Evolutionary conservation across 2,329 filamentous ascomycete species (phyloP), one percentile per base, ranked within the genome.

Genomic region (Aspergillus tamarii): DNA sequence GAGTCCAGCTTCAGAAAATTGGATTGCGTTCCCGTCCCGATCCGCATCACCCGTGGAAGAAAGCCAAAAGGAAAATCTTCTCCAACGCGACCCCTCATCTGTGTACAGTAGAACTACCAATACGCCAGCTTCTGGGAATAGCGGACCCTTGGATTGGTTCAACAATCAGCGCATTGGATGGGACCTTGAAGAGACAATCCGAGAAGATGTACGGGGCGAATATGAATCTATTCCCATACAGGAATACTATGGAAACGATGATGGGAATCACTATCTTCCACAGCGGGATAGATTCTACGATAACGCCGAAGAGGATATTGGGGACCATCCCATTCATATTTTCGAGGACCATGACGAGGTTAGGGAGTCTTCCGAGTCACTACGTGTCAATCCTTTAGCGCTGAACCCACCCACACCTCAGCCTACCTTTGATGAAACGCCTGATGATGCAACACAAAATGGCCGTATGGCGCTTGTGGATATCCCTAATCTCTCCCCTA

Each of bases 371-470:
- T 50, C 64, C 19, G 57, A 69, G 19, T 63, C 62, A 3, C 64
- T 75, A 36, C 72, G 67, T 8, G 69, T 78, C n/a, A 80, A 82
- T 46, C 82, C 82, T 3, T 71, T 83, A 21, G 76, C 74, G 63
- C 78, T 83, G 73, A 83, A 83, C 58, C 81, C 81, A 26, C 80
- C 81, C 23, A 81, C 79, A 8, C 81, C 81, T 2, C 74, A 74
- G 48, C 77, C 77, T 10, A 59, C 66, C 34, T 56, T 70, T 21
- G 66, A 70, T 1, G 67, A 74, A 12, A 70, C 68, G 21, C 60
- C 60, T 21, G 61, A 70, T 58, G 66, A 71, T 41, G 69, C 70
- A 9, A 73, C 70, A 41, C 67, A 69, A 16, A 65, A 73, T n/a
- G 70, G 72, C 19, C 78, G 78, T 26, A 65, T 70, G 65, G 73